Evolutionary conservation across 2,329 filamentous ascomycete species (phyloP).

Genomic region (Curvularia eragrostidis): DNA sequence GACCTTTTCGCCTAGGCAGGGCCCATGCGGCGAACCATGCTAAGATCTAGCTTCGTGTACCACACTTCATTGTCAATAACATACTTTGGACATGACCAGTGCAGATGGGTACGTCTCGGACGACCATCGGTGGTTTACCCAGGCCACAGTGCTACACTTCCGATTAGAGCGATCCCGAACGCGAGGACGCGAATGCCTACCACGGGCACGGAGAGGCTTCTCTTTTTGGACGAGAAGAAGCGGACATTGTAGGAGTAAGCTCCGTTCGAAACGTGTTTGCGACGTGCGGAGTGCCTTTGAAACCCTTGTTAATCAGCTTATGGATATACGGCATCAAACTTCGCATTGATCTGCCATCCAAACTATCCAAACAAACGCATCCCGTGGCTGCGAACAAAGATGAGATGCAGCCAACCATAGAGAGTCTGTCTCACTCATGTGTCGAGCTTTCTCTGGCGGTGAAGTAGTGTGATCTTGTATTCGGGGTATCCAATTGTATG

Average conservation of each 20-base stretch:
- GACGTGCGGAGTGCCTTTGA: constrained; percentile 3
- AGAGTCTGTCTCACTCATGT: constrained; percentile 1
- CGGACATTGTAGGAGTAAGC: background rate
- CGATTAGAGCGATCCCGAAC: background rate
- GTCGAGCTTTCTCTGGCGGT: constrained; percentile 1
- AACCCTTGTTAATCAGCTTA: constrained; percentile 6
- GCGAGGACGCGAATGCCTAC: background rate
- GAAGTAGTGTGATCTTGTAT: constrained; percentile 3
- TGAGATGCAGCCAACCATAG: constrained; percentile 10
- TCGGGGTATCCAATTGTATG: constrained; percentile 10
- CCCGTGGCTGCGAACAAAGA: constrained; percentile 14
- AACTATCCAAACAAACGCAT: constrained; percentile 22
- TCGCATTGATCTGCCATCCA: constrained; percentile 17
- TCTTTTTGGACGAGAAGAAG: background rate
- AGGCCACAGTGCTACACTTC: background rate
- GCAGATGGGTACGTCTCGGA: background rate
- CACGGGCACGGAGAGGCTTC: background rate
- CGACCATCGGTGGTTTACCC: background rate
- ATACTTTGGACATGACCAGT: background rate
- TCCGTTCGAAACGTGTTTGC: constrained; percentile 2
- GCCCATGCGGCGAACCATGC: background rate
- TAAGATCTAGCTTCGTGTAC: background rate
- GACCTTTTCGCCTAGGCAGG: constrained; percentile 8
- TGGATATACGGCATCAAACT: constrained; percentile 10
- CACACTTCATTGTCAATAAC: background rate